These are phyloP conservation scores for Caryopteris hybrid DNA, from an alignment of 305 asterid species.

Conservation along the genomic window DNA sequence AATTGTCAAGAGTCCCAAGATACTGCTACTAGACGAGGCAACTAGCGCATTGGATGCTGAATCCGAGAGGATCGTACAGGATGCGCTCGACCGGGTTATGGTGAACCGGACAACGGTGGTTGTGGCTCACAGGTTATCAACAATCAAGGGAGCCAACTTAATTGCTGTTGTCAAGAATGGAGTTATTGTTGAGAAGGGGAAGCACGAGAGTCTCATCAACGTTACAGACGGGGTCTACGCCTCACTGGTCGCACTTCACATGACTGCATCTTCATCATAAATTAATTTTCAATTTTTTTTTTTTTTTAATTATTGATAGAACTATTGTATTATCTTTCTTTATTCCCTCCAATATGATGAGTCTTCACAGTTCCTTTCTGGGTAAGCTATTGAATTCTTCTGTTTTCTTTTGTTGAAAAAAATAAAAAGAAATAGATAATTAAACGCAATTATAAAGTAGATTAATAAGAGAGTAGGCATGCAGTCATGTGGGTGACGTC, in stretches of 20 bases:
- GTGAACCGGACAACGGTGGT: conserved; percentile 70
- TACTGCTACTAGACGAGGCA: conserved; percentile 77
- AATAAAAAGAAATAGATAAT: no score
- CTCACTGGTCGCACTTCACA: conserved; percentile 72
- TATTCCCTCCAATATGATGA: neutral
- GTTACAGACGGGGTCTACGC: conserved; percentile 67
- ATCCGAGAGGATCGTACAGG: conserved; percentile 84
- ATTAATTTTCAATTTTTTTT: neutral
- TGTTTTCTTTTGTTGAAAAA: no score
- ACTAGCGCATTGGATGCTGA: conserved; percentile 86
- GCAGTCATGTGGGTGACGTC: conserved; percentile 7
- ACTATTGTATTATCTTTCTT: neutral
- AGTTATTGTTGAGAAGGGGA: conserved; percentile 75
- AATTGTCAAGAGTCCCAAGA: conserved; percentile 63
- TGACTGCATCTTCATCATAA: conserved; percentile 16
- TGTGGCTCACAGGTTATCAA: conserved; percentile 82
- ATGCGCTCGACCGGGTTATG: conserved; percentile 74
- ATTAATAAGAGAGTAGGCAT: no score
- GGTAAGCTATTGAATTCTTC: neutral
- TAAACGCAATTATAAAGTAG: no score
- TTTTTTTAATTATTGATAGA: no score
- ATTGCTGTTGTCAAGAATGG: conserved; percentile 84
- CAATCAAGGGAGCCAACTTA: conserved; percentile 64
- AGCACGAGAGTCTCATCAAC: conserved; percentile 55
- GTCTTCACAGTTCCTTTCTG: neutral